Conservation (phyloP, 305 asterid species). For the Euphrasia arctica region DNA sequence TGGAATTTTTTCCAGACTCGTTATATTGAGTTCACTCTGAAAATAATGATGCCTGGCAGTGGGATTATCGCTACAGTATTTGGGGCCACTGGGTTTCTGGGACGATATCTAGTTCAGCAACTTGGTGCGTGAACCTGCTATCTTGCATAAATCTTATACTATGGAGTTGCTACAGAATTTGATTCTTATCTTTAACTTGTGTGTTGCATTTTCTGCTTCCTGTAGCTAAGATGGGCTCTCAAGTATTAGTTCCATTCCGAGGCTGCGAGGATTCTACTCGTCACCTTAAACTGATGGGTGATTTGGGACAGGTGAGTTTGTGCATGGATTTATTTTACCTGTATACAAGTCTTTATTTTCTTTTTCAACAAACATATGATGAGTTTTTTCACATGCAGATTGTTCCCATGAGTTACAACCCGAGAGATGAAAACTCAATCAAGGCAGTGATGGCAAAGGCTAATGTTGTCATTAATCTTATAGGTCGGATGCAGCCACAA, state of each 20-base stretch:
- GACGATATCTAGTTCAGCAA: constrained; percentile 89
- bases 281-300: constrained; percentile 99
- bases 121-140: constrained; percentile 53
- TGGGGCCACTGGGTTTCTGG: constrained; percentile 98
- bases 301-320: constrained; percentile 85
- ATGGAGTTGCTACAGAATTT: constrained; percentile 11
- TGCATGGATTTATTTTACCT: constrained; percentile 14
- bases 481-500: constrained; percentile 47
- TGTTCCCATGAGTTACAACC: constrained; percentile 93
- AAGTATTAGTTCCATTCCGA: constrained; percentile 94
- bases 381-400: constrained; percentile 47
- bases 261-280: constrained; percentile 94
- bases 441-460: constrained; percentile 99
- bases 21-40: constrained; percentile 19
- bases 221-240: constrained; percentile 96
- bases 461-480: constrained; percentile 92
- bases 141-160: constrained; percentile 14
- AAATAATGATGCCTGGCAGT: constrained; percentile 49
- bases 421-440: constrained; percentile 84
- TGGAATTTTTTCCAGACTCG: background rate
- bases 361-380: constrained; percentile 17
- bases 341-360: background rate
- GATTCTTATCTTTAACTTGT: constrained; percentile 16
- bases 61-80: constrained; percentile 94
- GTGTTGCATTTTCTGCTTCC: constrained; percentile 18